Evolutionary conservation across 1,284 basidiomycete species (phyloP).

Genomic region (Melampsora larici-populina): DNA sequence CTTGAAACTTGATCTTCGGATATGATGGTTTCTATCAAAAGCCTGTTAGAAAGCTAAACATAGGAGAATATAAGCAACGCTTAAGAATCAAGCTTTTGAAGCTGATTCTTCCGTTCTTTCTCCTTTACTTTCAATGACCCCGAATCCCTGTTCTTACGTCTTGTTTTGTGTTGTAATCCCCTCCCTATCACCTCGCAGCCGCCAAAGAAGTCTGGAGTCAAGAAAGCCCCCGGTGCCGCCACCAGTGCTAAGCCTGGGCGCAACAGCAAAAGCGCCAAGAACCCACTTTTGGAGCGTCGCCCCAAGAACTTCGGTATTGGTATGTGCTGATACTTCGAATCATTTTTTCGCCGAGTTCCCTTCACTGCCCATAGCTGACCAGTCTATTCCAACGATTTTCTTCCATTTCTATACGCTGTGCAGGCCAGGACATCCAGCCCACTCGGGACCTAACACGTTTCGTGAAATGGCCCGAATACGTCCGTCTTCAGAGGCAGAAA

Average conservation of each 20-base stretch:
- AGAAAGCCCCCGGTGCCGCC: conserved; percentile 28
- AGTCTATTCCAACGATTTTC: neutral
- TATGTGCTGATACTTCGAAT: conserved; percentile 56
- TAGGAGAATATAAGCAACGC: neutral
- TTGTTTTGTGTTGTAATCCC: neutral
- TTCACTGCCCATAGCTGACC: neutral
- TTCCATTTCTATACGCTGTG: conserved; percentile 12
- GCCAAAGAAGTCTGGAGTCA: conserved; percentile 49
- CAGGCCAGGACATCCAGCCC: conserved; percentile 91
- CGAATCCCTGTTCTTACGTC: neutral
- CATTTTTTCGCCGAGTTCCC: neutral
- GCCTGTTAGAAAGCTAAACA: neutral
- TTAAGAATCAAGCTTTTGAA: neutral
- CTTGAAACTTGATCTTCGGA: conserved; percentile 2
- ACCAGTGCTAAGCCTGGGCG: conserved; percentile 33
- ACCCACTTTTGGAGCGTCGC: conserved; percentile 89
- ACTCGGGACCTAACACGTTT: conserved; percentile 90
- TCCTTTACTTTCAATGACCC: conserved; percentile 39
- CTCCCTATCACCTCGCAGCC: conserved; percentile 50
- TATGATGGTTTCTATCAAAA: neutral
- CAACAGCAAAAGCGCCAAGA: conserved; percentile 66
- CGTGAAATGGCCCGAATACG: conserved; percentile 99
- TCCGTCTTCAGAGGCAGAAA: conserved; percentile 96
- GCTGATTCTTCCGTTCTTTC: conserved; percentile 5
- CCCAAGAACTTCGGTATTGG: conserved; percentile 95